Evolutionary conservation across 768 basidiomycete species (phyloP).

Genomic region (Cubamyces sp.): DNA sequence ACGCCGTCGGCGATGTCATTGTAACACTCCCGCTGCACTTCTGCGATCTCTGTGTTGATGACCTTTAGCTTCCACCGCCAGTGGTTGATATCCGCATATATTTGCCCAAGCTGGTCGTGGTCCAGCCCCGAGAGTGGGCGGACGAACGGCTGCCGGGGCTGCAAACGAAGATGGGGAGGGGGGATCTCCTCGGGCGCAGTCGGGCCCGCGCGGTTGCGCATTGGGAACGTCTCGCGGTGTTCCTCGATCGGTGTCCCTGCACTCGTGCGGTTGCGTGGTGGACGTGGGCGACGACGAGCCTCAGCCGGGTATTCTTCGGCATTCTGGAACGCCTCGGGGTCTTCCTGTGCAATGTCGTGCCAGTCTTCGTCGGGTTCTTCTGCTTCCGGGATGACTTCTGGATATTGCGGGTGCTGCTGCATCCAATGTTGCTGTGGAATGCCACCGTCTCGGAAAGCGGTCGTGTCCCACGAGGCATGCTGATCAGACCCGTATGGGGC

Average conservation of each 20-base stretch:
- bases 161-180: conserved; percentile 66
- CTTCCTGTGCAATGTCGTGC: conserved; percentile 59
- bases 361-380: conserved; percentile 49
- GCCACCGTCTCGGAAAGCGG: conserved; percentile 30
- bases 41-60: conserved; percentile 75
- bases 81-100: conserved; percentile 70
- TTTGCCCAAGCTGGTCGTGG: conserved; percentile 63
- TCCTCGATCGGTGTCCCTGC: conserved; percentile 31
- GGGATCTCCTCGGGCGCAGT: conserved; percentile 51
- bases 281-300: conserved; percentile 30
- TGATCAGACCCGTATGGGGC: conserved; percentile 56
- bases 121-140: conserved; percentile 74
- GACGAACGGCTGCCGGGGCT: conserved; percentile 71
- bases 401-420: conserved; percentile 30
- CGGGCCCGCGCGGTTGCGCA: conserved; percentile 43
- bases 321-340: conserved; percentile 41
- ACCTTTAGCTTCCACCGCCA: conserved; percentile 72
- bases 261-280: conserved; percentile 26
- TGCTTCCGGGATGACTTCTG: conserved; percentile 28
- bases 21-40: conserved; percentile 67
- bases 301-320: conserved; percentile 34
- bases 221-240: conserved; percentile 67
- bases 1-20: conserved; percentile 74
- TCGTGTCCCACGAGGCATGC: conserved; percentile 35
- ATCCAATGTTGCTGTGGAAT: conserved; percentile 37